phyloP scores from a whole-genome alignment of 202 grass and related monocot genomes.

The Zoysia matrella region DNA sequence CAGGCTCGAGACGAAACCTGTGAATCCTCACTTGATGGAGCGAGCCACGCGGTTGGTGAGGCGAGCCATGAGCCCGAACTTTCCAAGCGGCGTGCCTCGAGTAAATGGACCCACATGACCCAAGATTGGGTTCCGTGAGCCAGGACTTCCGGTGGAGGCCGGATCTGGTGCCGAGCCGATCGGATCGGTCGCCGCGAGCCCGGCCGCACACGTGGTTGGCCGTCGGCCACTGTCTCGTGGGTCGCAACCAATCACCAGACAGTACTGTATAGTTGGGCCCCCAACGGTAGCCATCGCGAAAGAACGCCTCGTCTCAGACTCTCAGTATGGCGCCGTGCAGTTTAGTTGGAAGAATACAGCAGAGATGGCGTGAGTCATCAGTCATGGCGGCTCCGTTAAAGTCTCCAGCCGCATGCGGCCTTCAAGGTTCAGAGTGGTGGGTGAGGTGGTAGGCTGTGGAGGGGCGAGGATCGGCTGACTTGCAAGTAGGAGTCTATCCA shows the following conservation, averaged over 20 bases:
- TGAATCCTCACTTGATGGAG: not conserved
- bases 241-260: conserved; percentile 26
- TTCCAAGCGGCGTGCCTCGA: not conserved
- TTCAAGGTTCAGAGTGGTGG: not conserved
- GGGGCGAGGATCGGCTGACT: not conserved
- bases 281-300: conserved; percentile 9
- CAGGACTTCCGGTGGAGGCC: conserved; percentile 13
- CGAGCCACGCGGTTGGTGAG: too few relatives aligned
- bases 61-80: not conserved
- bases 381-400: conserved; percentile 3
- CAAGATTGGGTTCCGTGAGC: conserved; percentile 22
- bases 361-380: not conserved
- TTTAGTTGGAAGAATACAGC: not conserved
- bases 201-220: conserved; percentile 50
- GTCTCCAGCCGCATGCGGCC: conserved; percentile 2
- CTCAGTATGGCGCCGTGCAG: conserved; percentile 1
- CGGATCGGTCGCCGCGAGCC: conserved; percentile 25
- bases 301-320: conserved; percentile 13
- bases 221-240: conserved; percentile 13
- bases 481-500: too few relatives aligned
- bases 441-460: not conserved
- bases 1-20: conserved; percentile 18
- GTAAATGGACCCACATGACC: conserved; percentile 58
- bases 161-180: conserved; percentile 50
- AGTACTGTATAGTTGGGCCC: not conserved